These are phyloP conservation scores for Chalciporus piperatus DNA, from an alignment of 768 basidiomycete species.

Conservation along the genomic window DNA sequence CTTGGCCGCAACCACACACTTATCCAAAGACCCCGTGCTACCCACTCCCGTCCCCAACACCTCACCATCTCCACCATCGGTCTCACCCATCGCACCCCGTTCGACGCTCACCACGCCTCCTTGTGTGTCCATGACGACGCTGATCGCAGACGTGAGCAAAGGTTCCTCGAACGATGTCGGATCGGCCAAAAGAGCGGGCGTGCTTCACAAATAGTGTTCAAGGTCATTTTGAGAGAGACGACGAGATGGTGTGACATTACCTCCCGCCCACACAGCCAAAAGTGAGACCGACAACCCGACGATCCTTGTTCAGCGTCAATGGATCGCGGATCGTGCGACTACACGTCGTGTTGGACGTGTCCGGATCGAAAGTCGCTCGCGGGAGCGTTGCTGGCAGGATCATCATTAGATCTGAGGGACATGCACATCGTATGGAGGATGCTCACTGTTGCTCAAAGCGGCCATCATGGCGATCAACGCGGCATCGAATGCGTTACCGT, in stretches of 20 bases:
- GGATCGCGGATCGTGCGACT: conserved; percentile 47
- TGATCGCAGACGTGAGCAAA: conserved; percentile 68
- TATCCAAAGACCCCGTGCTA: conserved; percentile 12
- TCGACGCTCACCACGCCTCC: conserved; percentile 24
- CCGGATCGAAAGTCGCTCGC: conserved; percentile 67
- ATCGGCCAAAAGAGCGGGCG: conserved; percentile 66
- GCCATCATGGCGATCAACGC: conserved; percentile 83
- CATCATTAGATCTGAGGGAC: conserved; percentile 25
- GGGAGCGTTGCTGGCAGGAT: conserved; percentile 58
- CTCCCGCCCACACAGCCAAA: conserved; percentile 26
- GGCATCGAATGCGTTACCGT: conserved; percentile 94
- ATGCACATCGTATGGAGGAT: conserved; percentile 26
- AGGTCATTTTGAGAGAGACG: no score
- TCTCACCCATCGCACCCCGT: conserved; percentile 22
- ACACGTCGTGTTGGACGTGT: conserved; percentile 61
- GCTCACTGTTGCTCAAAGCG: conserved; percentile 76
- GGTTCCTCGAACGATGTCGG: conserved; percentile 91
- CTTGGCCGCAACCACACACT: conserved; percentile 18
- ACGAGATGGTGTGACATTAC: not conserved
- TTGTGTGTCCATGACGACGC: conserved; percentile 53
- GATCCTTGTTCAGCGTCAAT: conserved; percentile 38
- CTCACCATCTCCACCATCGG: conserved; percentile 12
- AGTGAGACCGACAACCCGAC: conserved; percentile 20
- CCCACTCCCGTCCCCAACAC: not conserved
- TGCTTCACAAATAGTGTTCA: not conserved